Evolutionary conservation across 768 basidiomycete species (phyloP).

Genomic region (Fistulinella prunicolor): DNA sequence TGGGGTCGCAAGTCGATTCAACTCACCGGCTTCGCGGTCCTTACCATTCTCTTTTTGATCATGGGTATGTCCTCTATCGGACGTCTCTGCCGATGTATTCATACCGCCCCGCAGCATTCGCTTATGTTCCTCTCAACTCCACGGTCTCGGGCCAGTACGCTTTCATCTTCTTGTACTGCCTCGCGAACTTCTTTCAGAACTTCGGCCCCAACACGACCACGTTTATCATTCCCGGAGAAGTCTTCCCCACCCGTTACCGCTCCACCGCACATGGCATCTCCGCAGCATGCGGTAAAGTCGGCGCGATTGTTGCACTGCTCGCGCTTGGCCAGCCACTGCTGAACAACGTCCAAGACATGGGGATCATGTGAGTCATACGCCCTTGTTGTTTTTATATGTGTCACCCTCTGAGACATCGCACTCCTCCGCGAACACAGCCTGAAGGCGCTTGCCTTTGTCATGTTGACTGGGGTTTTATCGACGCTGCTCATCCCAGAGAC

Average conservation of each 20-base stretch:
- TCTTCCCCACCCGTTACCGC: conserved; percentile 74
- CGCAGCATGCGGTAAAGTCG: conserved; percentile 70
- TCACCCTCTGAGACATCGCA: neutral
- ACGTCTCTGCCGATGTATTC: neutral
- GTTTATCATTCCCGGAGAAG: conserved; percentile 74
- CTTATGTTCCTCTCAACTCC: conserved; percentile 53
- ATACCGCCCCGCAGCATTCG: conserved; percentile 48
- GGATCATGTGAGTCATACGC: conserved; percentile 57
- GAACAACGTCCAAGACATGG: conserved; percentile 52
- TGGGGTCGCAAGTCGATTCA: conserved; percentile 77
- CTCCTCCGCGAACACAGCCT: conserved; percentile 39
- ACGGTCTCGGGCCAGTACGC: conserved; percentile 50
- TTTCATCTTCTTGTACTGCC: conserved; percentile 36
- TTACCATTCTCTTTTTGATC: conserved; percentile 63
- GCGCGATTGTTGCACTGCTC: conserved; percentile 77
- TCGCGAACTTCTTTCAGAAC: conserved; percentile 18
- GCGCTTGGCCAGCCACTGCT: conserved; percentile 62
- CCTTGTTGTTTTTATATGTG: neutral
- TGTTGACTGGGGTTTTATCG: conserved; percentile 80
- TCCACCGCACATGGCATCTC: conserved; percentile 75
- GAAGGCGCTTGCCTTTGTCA: conserved; percentile 78
- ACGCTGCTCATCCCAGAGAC: conserved; percentile 84
- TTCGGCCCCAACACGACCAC: conserved; percentile 50
- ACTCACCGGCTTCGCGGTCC: conserved; percentile 63
- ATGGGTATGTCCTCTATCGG: conserved; percentile 51